These are phyloP conservation scores for Neonectria ditissima DNA, from an alignment of 2,329 filamentous ascomycete species.

Conservation along the genomic window DNA sequence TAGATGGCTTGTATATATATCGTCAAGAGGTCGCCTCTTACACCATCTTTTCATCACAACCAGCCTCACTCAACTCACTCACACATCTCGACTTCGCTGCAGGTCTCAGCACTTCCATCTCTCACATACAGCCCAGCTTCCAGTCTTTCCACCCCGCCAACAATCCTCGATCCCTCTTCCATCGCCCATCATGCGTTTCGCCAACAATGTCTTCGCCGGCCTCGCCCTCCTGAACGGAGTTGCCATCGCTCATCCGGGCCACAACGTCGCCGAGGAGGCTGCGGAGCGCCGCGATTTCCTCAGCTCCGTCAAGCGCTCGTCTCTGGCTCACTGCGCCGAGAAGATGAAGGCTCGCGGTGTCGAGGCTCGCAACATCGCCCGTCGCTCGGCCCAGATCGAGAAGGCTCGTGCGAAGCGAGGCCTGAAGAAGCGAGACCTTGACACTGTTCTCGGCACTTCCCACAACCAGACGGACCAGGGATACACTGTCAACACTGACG, in stretches of 20 bases:
- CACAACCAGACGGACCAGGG: slow-evolving; percentile 53
- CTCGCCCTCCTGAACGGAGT: slow-evolving; percentile 30
- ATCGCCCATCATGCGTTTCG: slow-evolving; percentile 23
- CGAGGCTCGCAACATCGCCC: slow-evolving; percentile 57
- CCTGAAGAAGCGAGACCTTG: slow-evolving; percentile 48
- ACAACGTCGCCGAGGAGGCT: slow-evolving; percentile 61
- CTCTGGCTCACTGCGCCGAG: slow-evolving; percentile 59
- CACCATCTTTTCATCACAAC: slow-evolving; percentile 3
- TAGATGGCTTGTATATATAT: background rate
- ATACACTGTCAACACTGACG: slow-evolving; percentile 47
- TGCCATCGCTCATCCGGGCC: slow-evolving; percentile 59
- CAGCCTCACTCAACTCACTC: slow-evolving; percentile 14
- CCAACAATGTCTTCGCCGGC: slow-evolving; percentile 30
- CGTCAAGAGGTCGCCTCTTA: background rate
- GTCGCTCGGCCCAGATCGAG: slow-evolving; percentile 56
- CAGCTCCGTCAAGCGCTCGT: slow-evolving; percentile 52
- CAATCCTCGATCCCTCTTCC: background rate
- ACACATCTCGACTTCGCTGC: slow-evolving; percentile 12
- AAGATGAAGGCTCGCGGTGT: slow-evolving; percentile 61
- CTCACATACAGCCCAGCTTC: background rate
- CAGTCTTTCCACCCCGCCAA: background rate
- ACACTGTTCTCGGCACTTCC: slow-evolving; percentile 48
- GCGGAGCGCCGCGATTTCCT: slow-evolving; percentile 61
- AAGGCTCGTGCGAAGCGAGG: slow-evolving; percentile 55
- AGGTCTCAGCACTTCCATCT: slow-evolving; percentile 11